These are phyloP conservation scores for Trichoderma atroviride DNA, from an alignment of 2,329 filamentous ascomycete species.

Conservation along the genomic window DNA sequence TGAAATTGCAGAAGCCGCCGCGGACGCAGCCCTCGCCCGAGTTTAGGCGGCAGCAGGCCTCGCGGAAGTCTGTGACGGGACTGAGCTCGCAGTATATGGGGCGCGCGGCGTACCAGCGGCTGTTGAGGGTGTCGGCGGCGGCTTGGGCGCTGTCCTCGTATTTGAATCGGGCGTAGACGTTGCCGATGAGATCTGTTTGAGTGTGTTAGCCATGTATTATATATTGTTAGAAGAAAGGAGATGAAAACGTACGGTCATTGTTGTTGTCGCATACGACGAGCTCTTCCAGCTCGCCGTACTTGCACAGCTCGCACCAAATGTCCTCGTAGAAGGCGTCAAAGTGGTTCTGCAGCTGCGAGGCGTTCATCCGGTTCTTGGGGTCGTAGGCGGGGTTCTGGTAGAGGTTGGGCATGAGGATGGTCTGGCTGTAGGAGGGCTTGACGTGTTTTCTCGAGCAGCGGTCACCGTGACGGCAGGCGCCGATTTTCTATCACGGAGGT, in stretches of 20 bases:
- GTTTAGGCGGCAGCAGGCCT: slow-evolving; percentile 95
- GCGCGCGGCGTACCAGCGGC: slow-evolving; percentile 92
- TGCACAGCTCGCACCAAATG: slow-evolving; percentile 99
- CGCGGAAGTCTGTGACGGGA: slow-evolving; percentile 96
- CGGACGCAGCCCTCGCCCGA: slow-evolving; percentile 92
- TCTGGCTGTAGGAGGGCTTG: slow-evolving; percentile 97
- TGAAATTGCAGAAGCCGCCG: slow-evolving; percentile 99
- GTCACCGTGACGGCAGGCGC: slow-evolving; percentile 96
- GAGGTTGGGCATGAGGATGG: slow-evolving; percentile 95
- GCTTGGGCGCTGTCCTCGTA: slow-evolving; percentile 96
- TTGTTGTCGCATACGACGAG: slow-evolving; percentile 99
- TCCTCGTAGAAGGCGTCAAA: slow-evolving; percentile 99
- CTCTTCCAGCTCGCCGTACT: slow-evolving; percentile 96
- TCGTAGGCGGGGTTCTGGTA: slow-evolving; percentile 99
- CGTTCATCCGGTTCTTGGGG: slow-evolving; percentile 94
- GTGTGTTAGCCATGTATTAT: slow-evolving; percentile 1
- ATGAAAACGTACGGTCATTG: slow-evolving; percentile 75
- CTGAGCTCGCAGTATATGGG: slow-evolving; percentile 98
- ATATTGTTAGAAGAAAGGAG: no score
- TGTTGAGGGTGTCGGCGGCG: slow-evolving; percentile 92
- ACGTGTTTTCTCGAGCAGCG: slow-evolving; percentile 98
- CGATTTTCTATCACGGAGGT: slow-evolving; percentile 79
- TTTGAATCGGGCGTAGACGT: slow-evolving; percentile 99
- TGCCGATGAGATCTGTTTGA: slow-evolving; percentile 84
- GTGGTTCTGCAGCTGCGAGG: slow-evolving; percentile 95